These are phyloP conservation scores for Guillardia theta DNA, from an alignment of 78 protist genomes.

Conservation along the genomic window DNA sequence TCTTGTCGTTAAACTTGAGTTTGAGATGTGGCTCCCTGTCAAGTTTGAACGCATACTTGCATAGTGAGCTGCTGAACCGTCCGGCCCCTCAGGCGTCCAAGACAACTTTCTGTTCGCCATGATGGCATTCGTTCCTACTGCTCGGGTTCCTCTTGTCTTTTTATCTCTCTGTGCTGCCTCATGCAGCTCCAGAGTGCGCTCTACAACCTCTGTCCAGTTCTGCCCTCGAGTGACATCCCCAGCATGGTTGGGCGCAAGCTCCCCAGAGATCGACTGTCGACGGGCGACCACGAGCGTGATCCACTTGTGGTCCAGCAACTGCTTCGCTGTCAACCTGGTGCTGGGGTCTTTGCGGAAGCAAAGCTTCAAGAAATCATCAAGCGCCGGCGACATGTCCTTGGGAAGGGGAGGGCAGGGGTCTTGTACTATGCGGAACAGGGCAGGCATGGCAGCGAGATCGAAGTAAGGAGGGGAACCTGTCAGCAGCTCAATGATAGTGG, in stretches of 20 bases:
- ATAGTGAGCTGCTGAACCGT: too few species aligned
- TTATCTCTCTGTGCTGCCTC: background rate
- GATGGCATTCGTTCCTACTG: too few species aligned
- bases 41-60: too few species aligned
- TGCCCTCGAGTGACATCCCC: background rate
- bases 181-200: conserved; percentile 1
- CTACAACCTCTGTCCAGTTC: background rate
- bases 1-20: too few species aligned
- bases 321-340: conserved; percentile 77
- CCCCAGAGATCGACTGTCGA: background rate
- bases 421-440: conserved; percentile 91
- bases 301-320: conserved; percentile 84
- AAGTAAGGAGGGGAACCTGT: conserved; percentile 95
- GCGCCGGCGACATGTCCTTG: background rate
- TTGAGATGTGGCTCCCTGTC: too few species aligned
- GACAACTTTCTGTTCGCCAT: too few species aligned
- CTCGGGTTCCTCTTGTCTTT: too few species aligned
- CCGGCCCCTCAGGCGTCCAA: too few species aligned
- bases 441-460: conserved; percentile 92
- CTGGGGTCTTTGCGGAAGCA: conserved; percentile 89
- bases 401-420: conserved; percentile 18
- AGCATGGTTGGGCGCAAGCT: background rate
- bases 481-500: conserved; percentile 93
- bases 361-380: conserved; percentile 76
- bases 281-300: background rate